These are phyloP conservation scores for Umbilicus rupestris DNA, from an alignment of 164 flowering plant species.

Conservation along the genomic window DNA sequence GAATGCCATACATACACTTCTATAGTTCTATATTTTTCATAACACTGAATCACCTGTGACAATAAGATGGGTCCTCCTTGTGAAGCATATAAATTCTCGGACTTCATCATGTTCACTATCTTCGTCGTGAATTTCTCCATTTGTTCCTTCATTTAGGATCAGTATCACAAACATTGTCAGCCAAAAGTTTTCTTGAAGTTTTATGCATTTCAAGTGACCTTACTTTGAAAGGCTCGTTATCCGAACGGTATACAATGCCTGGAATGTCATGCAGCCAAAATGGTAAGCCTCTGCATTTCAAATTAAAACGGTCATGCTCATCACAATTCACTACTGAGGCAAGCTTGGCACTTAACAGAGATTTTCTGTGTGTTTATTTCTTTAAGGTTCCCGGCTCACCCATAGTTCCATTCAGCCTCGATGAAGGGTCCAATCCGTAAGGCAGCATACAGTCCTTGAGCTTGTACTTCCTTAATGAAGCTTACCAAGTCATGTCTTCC, in stretches of 20 bases:
- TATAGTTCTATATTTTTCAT: not conserved
- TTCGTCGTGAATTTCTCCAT: conserved; percentile 64
- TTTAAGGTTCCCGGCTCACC: conserved; percentile 18
- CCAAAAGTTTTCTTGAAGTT: not conserved
- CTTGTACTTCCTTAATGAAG: conserved; percentile 43
- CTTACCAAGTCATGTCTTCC: conserved; percentile 43
- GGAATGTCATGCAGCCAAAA: conserved; percentile 80
- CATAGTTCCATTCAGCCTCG: conserved; percentile 57
- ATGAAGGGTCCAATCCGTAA: conserved; percentile 69
- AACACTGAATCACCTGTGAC: conserved; percentile 53
- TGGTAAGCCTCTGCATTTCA: conserved; percentile 63
- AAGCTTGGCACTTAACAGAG: not conserved
- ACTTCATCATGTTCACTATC: conserved; percentile 71
- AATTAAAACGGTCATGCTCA: not conserved
- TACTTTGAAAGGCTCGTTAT: conserved; percentile 86
- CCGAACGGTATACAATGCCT: conserved; percentile 54
- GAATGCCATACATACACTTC: not conserved
- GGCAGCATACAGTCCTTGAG: conserved; percentile 46
- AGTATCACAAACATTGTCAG: not conserved
- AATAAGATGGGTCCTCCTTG: conserved; percentile 96
- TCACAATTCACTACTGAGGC: not conserved
- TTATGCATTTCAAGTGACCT: not conserved
- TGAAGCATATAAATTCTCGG: conserved; percentile 62
- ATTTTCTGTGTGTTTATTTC: not conserved
- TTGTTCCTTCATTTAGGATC: conserved; percentile 28